phyloP scores from a whole-genome alignment of 305 asterid species.

The Fraxinus paxiana region DNA sequence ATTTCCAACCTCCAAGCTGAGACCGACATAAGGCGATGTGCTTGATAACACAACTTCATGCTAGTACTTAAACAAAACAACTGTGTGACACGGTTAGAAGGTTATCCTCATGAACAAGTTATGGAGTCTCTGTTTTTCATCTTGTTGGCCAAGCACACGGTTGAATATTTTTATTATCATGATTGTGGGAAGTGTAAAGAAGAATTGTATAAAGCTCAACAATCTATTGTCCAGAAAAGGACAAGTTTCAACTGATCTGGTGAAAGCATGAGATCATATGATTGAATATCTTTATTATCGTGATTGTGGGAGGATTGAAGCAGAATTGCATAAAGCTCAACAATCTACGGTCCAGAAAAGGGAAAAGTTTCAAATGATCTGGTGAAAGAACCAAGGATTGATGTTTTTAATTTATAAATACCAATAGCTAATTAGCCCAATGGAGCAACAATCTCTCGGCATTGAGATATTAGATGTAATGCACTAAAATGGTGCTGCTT shows the following conservation, averaged over 20 bases:
- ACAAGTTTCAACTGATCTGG: background rate
- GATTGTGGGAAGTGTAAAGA: background rate
- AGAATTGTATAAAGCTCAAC: background rate
- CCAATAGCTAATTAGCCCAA: conserved; percentile 13
- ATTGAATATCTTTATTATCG: background rate
- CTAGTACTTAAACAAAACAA: background rate
- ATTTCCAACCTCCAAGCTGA: background rate
- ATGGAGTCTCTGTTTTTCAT: background rate
- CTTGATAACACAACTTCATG: background rate
- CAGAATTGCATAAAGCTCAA: background rate
- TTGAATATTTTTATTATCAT: background rate
- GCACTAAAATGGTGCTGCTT: background rate
- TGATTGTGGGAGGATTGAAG: background rate
- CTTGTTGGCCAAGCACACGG: background rate
- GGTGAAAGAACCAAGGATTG: background rate
- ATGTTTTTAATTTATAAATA: background rate
- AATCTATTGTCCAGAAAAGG: background rate
- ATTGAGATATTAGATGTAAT: conserved; percentile 1
- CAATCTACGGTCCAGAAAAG: background rate
- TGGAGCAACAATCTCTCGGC: conserved; percentile 11
- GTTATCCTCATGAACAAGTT: background rate
- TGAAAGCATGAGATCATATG: background rate
- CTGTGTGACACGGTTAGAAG: background rate
- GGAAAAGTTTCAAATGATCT: background rate
- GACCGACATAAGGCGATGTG: background rate